A percentile compares a stretch with the other conserved stretches of the same genome.
These are phyloP conservation scores for Chaetomidium leptoderma DNA, from an alignment of 495 filamentous ascomycete genomes.

Conservation along the genomic window DNA sequence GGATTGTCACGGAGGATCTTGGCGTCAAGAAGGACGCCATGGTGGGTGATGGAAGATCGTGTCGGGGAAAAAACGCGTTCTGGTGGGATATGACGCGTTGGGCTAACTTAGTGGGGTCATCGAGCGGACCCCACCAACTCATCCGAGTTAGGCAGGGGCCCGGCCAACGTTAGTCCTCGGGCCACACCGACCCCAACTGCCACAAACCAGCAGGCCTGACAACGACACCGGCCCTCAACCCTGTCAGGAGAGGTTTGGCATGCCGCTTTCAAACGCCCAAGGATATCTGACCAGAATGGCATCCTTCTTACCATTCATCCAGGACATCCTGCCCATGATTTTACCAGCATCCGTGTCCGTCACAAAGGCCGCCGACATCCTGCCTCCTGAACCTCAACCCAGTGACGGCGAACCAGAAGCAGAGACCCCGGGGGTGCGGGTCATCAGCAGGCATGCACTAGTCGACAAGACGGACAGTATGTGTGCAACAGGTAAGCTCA, in stretches of 20 bases:
- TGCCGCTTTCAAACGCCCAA: background rate
- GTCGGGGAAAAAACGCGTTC: too few relatives aligned
- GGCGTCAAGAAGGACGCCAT: too few relatives aligned
- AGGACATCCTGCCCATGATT: constrained; percentile 50
- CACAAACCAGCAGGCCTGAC: too few relatives aligned
- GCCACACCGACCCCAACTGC: background rate
- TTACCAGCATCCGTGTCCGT: constrained; percentile 44
- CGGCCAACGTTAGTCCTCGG: background rate
- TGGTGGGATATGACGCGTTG: too few relatives aligned
- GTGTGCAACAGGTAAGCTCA: constrained; percentile 48
- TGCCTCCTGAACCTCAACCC: constrained; percentile 23
- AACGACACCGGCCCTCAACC: background rate
- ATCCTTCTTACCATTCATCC: constrained; percentile 45
- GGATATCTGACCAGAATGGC: constrained; percentile 34
- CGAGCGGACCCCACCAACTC: too few relatives aligned
- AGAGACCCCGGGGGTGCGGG: constrained; percentile 41
- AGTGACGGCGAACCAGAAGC: constrained; percentile 11
- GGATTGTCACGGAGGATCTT: too few relatives aligned
- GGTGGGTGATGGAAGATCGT: too few relatives aligned
- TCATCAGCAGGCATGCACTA: constrained; percentile 55
- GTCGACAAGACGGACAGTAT: constrained; percentile 55
- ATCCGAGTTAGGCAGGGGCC: too few relatives aligned
- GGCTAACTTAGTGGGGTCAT: too few relatives aligned
- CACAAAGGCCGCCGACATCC: constrained; percentile 41
- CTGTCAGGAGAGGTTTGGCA: background rate